Conservation (phyloP, 768 basidiomycete genomes). For the Tricholoma matsutake region DNA sequence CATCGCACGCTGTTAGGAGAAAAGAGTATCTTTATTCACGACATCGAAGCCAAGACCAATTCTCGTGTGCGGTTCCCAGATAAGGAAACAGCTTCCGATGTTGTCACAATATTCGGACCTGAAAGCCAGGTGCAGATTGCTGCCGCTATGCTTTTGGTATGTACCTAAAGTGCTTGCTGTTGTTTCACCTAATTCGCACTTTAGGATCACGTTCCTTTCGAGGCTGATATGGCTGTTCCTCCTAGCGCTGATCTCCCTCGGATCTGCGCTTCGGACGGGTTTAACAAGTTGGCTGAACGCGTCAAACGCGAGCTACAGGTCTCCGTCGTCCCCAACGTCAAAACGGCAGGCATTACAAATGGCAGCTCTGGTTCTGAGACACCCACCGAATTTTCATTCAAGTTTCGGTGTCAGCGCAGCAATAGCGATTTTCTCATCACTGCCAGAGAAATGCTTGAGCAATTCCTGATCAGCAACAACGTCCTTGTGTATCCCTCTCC, state of each 20-base stretch:
- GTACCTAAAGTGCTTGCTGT: constrained; percentile 18
- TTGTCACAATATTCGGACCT: constrained; percentile 95
- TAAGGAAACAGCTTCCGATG: constrained; percentile 91
- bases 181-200: constrained; percentile 5
- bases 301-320: constrained; percentile 95
- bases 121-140: constrained; percentile 97
- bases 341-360: constrained; percentile 43
- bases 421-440: constrained; percentile 92
- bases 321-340: constrained; percentile 80
- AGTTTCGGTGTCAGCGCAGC: constrained; percentile 92
- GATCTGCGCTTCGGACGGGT: constrained; percentile 77
- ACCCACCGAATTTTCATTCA: constrained; percentile 83
- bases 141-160: constrained; percentile 88
- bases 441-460: constrained; percentile 89
- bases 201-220: constrained; percentile 94
- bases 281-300: constrained; percentile 79
- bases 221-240: constrained; percentile 91
- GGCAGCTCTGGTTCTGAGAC: constrained; percentile 50
- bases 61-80: constrained; percentile 90
- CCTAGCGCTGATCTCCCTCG: constrained; percentile 76
- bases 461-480: constrained; percentile 82
- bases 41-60: constrained; percentile 96
- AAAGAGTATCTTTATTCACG: constrained; percentile 94
- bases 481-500: constrained; percentile 80
- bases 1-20: constrained; percentile 94